Base-by-base conservation (phyloP, 2,329 filamentous ascomycete genomes). In the Talaromyces sp. region DNA sequence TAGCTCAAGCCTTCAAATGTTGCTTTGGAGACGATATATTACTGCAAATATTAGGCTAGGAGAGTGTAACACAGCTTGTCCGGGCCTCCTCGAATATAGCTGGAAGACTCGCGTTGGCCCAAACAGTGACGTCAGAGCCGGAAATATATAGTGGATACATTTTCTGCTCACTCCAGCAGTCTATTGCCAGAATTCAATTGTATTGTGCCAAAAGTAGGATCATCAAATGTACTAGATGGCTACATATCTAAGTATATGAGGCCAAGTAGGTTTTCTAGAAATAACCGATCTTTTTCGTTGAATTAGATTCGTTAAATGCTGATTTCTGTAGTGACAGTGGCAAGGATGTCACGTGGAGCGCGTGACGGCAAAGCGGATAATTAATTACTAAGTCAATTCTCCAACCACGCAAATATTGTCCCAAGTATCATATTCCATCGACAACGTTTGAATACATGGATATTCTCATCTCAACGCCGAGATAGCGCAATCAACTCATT, bases 401-500 rank as follows among this genome's bases (percentile, higher is more conserved):
- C 56, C 37, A 31, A 39, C 56, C 56, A 59, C 37, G 35, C 37
- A 59, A 45, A 43, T 45, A 43, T 8, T 37, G 31, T 17, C 10
- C 27, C 7, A 45, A 45, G 27, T 27, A 27, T 45, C 39, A 31
- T 25, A 19, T 22, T 25, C 45, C 57, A 43, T 19, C 31, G 43
- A 61, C 31, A 59, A 31, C 27, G 27, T 31, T 31, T 31, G 27
- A 31, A 39, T 62, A 22, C 54, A 66, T 66, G 65, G 65, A 67
- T 31, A 39, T 43, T 54, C 13, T 39, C 15, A 37, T 47, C 56
- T 39, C 31, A 22, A 13, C 52, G 54, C 50, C 56, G 37, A 61
- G 47, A 50, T 63, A 63, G 61, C 65, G 37, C 57, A 61, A 33
- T 61, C n/a, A 35, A 43, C 66, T 49, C 33, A 37, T 68, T 50